Percentiles rank a stretch among this genome's conserved stretches.
phyloP scores from a whole-genome alignment of 129 eudicot genomes.

The Flaveria ramosissima region DNA sequence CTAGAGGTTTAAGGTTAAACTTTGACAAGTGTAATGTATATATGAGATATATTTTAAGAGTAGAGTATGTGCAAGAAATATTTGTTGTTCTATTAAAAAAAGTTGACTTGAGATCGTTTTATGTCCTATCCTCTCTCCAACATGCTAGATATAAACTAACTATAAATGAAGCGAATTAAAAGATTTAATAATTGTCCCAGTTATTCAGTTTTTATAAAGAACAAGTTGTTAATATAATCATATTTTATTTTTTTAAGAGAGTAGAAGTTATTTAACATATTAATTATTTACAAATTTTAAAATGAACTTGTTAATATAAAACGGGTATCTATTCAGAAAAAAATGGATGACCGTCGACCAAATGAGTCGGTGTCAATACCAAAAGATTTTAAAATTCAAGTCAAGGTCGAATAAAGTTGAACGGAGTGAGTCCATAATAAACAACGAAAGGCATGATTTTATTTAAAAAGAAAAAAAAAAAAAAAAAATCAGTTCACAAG shows the following conservation, averaged over 20 bases:
- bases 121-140: too few relatives aligned
- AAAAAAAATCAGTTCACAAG: constrained; percentile 23
- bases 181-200: too few relatives aligned
- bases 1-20: too few relatives aligned
- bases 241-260: too few relatives aligned
- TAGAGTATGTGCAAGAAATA: too few relatives aligned
- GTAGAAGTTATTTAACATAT: neutral
- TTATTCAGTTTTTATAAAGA: neutral
- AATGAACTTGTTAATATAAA: neutral
- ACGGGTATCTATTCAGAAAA: neutral
- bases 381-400: constrained; percentile 28
- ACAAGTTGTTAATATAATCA: neutral
- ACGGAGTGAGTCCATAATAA: constrained; percentile 30
- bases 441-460: constrained; percentile 26
- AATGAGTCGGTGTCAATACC: constrained; percentile 31
- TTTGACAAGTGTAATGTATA: too few relatives aligned
- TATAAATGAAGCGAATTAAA: too few relatives aligned
- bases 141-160: too few relatives aligned
- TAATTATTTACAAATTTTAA: neutral
- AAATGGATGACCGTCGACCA: neutral
- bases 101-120: too few relatives aligned
- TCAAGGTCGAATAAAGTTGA: constrained; percentile 40
- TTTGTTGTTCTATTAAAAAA: too few relatives aligned
- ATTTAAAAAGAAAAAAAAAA: neutral
- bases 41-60: too few relatives aligned